Evolutionary conservation across 176 grass and related monocot species (phyloP), one percentile per base, ranked within the genome.

Genomic region (Typha latifolia): DNA sequence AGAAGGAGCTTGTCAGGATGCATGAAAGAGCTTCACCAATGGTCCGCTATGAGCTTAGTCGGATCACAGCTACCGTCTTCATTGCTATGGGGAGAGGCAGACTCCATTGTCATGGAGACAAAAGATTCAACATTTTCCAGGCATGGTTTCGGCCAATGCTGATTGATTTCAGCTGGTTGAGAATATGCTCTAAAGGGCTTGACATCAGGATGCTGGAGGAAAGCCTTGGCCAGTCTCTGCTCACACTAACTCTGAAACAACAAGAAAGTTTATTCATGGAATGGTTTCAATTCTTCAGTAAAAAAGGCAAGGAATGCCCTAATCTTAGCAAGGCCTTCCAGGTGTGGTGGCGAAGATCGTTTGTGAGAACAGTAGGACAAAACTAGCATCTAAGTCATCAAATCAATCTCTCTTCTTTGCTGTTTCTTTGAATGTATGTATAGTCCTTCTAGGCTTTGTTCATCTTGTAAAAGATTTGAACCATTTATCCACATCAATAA

Each of bases 281-380:
- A 61, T 96, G 88, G 88, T 96, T 91, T 34, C 64, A 82, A 64
- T 74, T 81, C 70, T 96, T 91, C 68, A 76, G 82, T 4, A 51
- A 55, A 10, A 77, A 77, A 61, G 92, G 92, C 8, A 84, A 62
- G 31, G 92, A 96, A 65, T 91, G 92, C 62, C 92, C 92, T 23
- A 88, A 96, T 61, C 74, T 96, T 10, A 86, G 83, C 74, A 87
- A 74, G 66, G 79, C 88, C 68, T 91, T 91, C 81, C 92, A 96
- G 80, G 63, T 89, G 23, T 96, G 92, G 92, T 96, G 92, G 92
- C 85, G 92, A 26, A 86, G 92, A 70, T 91, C 88, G 15, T 91
- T 91, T 63, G 47, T 79, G 61, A 91, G 69, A 82, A 78, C 85
- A 49, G 47, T 80, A 49, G 31, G 49, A 51, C 62, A 66, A 47